Evolutionary conservation across 805 yeast genomes (phyloP), one percentile per base, ranked within the genome.

Genomic region (Crinitomyces ghanaensis): DNA sequence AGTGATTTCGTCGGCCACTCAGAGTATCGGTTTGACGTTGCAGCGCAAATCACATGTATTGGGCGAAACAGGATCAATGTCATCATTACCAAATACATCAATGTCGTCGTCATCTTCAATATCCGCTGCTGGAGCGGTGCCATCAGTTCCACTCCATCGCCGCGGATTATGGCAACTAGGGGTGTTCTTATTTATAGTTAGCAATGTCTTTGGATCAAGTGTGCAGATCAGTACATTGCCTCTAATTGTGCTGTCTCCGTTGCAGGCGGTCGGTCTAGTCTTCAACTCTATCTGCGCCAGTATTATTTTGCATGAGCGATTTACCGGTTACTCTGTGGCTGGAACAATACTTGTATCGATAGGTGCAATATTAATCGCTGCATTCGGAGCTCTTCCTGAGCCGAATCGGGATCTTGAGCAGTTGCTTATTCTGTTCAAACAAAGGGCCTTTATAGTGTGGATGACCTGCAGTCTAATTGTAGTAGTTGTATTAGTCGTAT

Each of bases 151-250:
- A 8, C 45, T 47, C n/a, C 67, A 53, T 37, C 38, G 54, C 33
- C 45, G 56, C 19, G 49, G 72, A 28, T 57, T 80, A 41, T 84
- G 94, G 95, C 65, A 81, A 26, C 39, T 70, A 18, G 95, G 95
- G 1, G 71, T 85, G 36, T 41, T 65, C 4, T 54, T 85, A 28
- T 84, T 85, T 51, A 65, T 85, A 17, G 48, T 70, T 4, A 74
- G 93, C 25, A 85, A 84, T 45, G 58, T 85, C 1, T 59, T 83
- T 26, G 95, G 95, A 2, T 77, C 91, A 2, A 63, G 79, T 13
- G 77, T 84, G 18, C 95, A 85, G 56, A 73, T 85, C 24, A 72
- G 91, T 1, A 78, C 94, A 2, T 60, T 84, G 26, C 95, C 95
- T 1, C 60, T 85, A 39, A 77, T 83, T 28, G 67, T 85, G 2